Percentiles rank a stretch among this genome's conserved stretches.
These are phyloP conservation scores for Xylariaceae sp. DNA, from an alignment of 2,329 filamentous ascomycete species.

Conservation along the genomic window DNA sequence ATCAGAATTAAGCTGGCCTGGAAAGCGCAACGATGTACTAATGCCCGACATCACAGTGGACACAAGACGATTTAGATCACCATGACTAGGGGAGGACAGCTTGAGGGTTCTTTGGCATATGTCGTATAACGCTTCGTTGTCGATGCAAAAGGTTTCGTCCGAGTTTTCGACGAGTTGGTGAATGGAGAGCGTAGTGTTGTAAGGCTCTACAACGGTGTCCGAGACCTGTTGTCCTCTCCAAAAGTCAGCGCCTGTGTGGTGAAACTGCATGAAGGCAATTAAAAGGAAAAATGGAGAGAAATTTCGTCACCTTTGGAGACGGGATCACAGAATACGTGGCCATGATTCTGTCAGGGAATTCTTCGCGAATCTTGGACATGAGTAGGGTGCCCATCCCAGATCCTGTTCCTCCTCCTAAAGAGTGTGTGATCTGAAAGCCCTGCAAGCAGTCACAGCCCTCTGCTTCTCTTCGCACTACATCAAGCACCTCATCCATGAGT, in stretches of 20 bases:
- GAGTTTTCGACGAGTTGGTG: conserved; percentile 99
- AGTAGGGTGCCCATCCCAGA: conserved; percentile 99
- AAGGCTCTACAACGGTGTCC: conserved; percentile 98
- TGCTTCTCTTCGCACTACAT: conserved; percentile 97
- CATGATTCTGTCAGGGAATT: conserved; percentile 99
- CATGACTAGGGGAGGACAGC: conserved; percentile 97
- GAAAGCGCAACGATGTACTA: conserved; percentile 98
- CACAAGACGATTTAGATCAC: conserved; percentile 98
- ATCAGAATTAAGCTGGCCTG: conserved; percentile 99
- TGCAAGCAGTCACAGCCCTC: conserved; percentile 99
- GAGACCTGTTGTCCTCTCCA: too few species aligned
- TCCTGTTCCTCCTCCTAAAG: conserved; percentile 99
- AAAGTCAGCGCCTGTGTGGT: conserved; percentile 52
- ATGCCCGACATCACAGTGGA: conserved; percentile 99
- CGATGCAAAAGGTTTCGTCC: conserved; percentile 99
- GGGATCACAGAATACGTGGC: conserved; percentile 98
- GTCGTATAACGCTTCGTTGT: conserved; percentile 99
- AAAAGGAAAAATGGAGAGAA: conserved; percentile 52
- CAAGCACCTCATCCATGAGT: conserved; percentile 95
- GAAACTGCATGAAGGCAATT: conserved; percentile 36
- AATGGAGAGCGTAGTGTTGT: conserved; percentile 98
- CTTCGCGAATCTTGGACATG: conserved; percentile 99
- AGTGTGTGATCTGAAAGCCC: conserved; percentile 99
- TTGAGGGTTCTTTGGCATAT: conserved; percentile 99
- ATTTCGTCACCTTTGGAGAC: conserved; percentile 89